Evolutionary conservation across 148 eudicot species (phyloP), one percentile per base, ranked within the genome.

Genomic region (Fagopyrum homotropicum): DNA sequence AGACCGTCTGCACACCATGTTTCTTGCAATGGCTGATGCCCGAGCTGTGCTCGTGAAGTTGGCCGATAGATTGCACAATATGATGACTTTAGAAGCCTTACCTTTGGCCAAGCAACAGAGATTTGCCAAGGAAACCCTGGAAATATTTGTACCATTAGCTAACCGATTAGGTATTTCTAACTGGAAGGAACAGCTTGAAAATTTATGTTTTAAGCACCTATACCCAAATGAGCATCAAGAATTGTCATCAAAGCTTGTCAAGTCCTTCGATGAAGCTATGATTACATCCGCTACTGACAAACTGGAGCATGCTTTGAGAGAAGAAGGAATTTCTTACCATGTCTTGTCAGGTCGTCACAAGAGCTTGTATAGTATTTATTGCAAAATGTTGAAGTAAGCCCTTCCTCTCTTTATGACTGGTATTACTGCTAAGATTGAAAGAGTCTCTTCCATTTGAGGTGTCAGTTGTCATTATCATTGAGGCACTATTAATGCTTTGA

Each of bases 21-120:
- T 92, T 80, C 96, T 95, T 77, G 99, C 97, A 16, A 92, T 95
- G 99, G 94, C 93, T 8, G 99, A 95, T 88, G 90, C 99, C 3
- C 85, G 99, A 76, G 99, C 94, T 54, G 99, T 95, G 60, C 88
- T 95, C 2, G 90, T 95, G 69, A 95, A 95, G 77, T 76, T 95
- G 76, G 99, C 99, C 1, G 97, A 95, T 86, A 83, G 99, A 49
- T 84, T 95, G 84, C 97, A 92, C 77, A 92, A 95, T 78, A 92
- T 95, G 97, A 82, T 82, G 88, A 92, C 97, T 0, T 79, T 95
- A 56, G 96, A 95, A 60, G 92, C 96, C 54, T 85, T 95, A 78
- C 87, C 93, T 40, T 69, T 85, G 40, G 76, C 80, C 68, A 95
- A 95, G 83, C 94, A 90, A 73, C 88, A 88, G 72, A 86, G 93